Evolutionary conservation across 2,329 filamentous ascomycete species (phyloP), one percentile per base, ranked within the genome.

Genomic region (Colletotrichum trifolii): DNA sequence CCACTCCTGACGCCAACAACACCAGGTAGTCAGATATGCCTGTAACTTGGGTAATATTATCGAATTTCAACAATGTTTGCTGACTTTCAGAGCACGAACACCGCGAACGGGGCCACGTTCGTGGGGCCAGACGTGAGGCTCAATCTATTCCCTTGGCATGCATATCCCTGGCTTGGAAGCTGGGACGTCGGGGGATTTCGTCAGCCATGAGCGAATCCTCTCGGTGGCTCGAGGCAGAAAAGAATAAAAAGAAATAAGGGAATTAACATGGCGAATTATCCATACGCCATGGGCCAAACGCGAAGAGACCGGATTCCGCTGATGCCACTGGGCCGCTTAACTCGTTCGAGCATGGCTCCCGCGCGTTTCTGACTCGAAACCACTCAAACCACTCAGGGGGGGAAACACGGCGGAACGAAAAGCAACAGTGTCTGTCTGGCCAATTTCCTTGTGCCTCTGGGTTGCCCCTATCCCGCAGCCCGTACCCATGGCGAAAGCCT

Each of bases 101-200:
- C 54, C 52, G 34, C 15, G 8, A 35, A 46, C 17, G 11, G 34
- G 36, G 50, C 43, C 38, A 17, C 13, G 8, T 36, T n/a, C 9
- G 57, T 17, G 50, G 40, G 57, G 45, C 36, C 38, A 50, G 38
- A 43, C 13, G 60, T 61, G 62, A 65, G 62, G 52, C 62, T 65
- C 62, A 65, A 52, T 62, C 13, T 43, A 35, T 40, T 5, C 15
- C 9, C 62, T 48, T 60, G 56, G 56, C 56, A 54, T 62, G 62
- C 58, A 56, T 42, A 62, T 53, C 58, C 52, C 35, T 17, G 45
- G 39, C 40, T 52, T 17, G 17, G 13, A 15, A 13, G 17, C 25
- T 25, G 25, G 61, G 40, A 42, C 15, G 17, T 50, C 40, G 58
- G 46, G 45, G 34, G 36, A 47, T 53, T 55, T 15, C 15, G 25